phyloP scores from a whole-genome alignment of 2,329 filamentous ascomycete genomes.

The Chaetoscypha palmicola region DNA sequence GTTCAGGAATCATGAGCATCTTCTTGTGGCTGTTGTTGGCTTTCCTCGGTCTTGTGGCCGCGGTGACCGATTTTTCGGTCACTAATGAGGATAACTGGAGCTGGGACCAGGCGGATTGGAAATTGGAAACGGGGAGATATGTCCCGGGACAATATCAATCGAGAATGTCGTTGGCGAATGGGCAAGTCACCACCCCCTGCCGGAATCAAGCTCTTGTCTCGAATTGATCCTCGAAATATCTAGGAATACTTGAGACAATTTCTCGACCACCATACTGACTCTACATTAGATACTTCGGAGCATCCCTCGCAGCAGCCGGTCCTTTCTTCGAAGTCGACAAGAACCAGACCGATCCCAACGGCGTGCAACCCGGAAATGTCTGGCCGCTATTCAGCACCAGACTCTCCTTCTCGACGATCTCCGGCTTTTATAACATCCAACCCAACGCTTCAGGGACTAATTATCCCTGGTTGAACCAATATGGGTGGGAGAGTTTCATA shows the following conservation, averaged over 20 bases:
- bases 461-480: conserved; percentile 61
- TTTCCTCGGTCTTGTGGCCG: not conserved
- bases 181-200: conserved; percentile 16
- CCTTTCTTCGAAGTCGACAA: conserved; percentile 30
- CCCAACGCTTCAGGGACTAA: conserved; percentile 53
- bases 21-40: too few species aligned
- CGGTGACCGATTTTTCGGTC: conserved; percentile 24
- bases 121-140: conserved; percentile 23
- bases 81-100: conserved; percentile 17
- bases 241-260: too few species aligned
- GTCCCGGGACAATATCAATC: conserved; percentile 29
- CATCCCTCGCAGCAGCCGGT: conserved; percentile 26
- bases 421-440: conserved; percentile 59
- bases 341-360: conserved; percentile 27
- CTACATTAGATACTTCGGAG: conserved; percentile 26
- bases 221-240: too few species aligned
- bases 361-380: conserved; percentile 42
- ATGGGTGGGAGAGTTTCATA: conserved; percentile 64
- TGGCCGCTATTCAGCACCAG: conserved; percentile 61
- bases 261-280: not conserved
- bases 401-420: conserved; percentile 60
- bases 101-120: conserved; percentile 29
- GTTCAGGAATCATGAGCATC: too few species aligned
- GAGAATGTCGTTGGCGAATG: conserved; percentile 29
- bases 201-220: not conserved